phyloP scores from a whole-genome alignment of 2,329 filamentous ascomycete species.

The Aspergillus glaucus region DNA sequence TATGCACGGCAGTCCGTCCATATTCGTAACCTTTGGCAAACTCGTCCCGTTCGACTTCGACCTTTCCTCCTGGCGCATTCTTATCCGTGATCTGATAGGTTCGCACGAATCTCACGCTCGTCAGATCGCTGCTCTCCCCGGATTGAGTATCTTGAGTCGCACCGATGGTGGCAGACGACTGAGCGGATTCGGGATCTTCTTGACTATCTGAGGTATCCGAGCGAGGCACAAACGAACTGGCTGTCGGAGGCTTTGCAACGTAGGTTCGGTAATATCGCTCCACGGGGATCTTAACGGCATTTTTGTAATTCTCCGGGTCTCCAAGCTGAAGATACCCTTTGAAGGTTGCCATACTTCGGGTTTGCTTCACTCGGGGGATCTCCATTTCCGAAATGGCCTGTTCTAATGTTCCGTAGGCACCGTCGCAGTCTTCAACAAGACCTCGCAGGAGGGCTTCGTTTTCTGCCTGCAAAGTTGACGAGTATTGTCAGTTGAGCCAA shows the following conservation, averaged over 20 bases:
- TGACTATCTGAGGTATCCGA: slow-evolving; percentile 44
- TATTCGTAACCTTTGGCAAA: slow-evolving; percentile 94
- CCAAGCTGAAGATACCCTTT: slow-evolving; percentile 76
- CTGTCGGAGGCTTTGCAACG: slow-evolving; percentile 64
- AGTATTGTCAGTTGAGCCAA: background rate
- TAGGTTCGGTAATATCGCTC: slow-evolving; percentile 88
- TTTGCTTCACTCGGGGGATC: slow-evolving; percentile 67
- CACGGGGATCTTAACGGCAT: slow-evolving; percentile 74
- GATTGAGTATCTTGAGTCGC: slow-evolving; percentile 27
- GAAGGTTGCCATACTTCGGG: slow-evolving; percentile 71
- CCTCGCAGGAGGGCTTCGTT: slow-evolving; percentile 66
- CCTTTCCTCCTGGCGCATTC: slow-evolving; percentile 67
- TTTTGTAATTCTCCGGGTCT: slow-evolving; percentile 64
- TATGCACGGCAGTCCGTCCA: slow-evolving; percentile 83
- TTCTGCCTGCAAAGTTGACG: slow-evolving; percentile 41
- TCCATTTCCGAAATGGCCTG: slow-evolving; percentile 77
- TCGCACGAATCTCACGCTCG: slow-evolving; percentile 67
- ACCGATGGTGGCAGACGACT: slow-evolving; percentile 34
- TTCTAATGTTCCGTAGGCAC: slow-evolving; percentile 73
- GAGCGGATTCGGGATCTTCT: slow-evolving; percentile 44
- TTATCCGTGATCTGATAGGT: slow-evolving; percentile 76
- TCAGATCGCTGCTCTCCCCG: slow-evolving; percentile 43
- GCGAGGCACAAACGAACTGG: slow-evolving; percentile 66
- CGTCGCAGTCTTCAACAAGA: slow-evolving; percentile 63
- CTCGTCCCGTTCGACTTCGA: slow-evolving; percentile 72